A percentile compares a stretch with the other conserved stretches of the same genome.
Evolutionary conservation across 495 filamentous ascomycete species (phyloP).

Genomic region (Penicillium arizonense): DNA sequence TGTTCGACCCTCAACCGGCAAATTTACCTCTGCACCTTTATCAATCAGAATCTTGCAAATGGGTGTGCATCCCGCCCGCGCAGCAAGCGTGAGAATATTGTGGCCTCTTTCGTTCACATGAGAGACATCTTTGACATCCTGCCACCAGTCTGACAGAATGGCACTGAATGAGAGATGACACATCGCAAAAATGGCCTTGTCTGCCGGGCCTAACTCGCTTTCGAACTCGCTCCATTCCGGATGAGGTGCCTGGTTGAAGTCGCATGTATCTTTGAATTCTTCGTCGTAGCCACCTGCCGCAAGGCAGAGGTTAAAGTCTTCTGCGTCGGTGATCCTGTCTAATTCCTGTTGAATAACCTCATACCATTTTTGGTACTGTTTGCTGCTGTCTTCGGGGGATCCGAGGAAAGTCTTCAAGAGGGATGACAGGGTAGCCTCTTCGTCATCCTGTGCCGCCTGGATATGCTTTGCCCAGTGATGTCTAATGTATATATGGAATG

Average conservation of each 20-base stretch:
- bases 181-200: slow-evolving; percentile 17
- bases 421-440: slow-evolving; percentile 4
- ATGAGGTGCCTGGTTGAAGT: neutral
- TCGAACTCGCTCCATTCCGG: neutral
- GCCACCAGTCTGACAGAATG: slow-evolving; percentile 30
- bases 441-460: slow-evolving; percentile 10
- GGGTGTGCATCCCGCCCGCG: neutral
- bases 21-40: slow-evolving; percentile 18
- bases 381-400: slow-evolving; percentile 23
- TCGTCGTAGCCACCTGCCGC: neutral
- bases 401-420: slow-evolving; percentile 31
- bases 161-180: slow-evolving; percentile 24
- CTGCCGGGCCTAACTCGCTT: neutral
- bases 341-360: neutral
- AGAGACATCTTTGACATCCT: slow-evolving; percentile 3
- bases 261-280: neutral
- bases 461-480: slow-evolving; percentile 27
- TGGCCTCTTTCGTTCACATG: slow-evolving; percentile 2
- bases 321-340: neutral
- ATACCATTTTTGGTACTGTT: slow-evolving; percentile 28
- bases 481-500: slow-evolving; percentile 22
- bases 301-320: neutral
- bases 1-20: slow-evolving; percentile 4
- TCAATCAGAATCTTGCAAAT: slow-evolving; percentile 20
- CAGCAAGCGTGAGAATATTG: slow-evolving; percentile 20